A percentile compares a stretch with the other conserved stretches of the same genome.
phyloP scores from a whole-genome alignment of 208 protist species.

The Trypanosoma grayi region DNA sequence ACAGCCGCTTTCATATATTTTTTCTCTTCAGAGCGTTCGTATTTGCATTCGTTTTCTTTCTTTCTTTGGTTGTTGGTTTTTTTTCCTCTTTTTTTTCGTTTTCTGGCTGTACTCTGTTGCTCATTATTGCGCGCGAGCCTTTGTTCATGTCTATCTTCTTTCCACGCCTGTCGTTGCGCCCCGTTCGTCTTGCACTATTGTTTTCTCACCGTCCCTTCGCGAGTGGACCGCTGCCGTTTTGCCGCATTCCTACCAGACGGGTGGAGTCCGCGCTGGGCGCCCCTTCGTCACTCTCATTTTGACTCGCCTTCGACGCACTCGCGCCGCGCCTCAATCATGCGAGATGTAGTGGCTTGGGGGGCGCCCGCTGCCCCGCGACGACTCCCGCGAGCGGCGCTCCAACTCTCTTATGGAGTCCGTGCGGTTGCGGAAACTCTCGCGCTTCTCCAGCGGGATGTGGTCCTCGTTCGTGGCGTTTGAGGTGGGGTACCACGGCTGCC shows the following conservation, averaged over 20 bases:
- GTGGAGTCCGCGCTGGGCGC: too few species aligned
- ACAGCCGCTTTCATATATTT: too few species aligned
- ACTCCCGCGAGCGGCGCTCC: constrained; percentile 46
- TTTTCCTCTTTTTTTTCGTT: constrained; percentile 9
- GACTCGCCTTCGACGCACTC: neutral
- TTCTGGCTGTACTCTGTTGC: too few species aligned
- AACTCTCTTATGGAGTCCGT: constrained; percentile 66
- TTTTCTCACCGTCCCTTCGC: too few species aligned
- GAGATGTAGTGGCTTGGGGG: neutral
- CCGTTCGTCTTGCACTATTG: too few species aligned
- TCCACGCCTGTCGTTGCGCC: too few species aligned
- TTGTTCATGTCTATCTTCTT: too few species aligned
- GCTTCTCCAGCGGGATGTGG: constrained; percentile 76
- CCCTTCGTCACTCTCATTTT: neutral
- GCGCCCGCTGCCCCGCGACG: constrained; percentile 32
- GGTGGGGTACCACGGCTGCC: constrained; percentile 70
- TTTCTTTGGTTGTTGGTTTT: neutral
- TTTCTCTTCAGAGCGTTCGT: too few species aligned
- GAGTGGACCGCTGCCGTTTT: too few species aligned
- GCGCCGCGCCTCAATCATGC: neutral
- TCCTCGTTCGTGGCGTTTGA: constrained; percentile 38
- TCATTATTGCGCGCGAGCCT: too few species aligned
- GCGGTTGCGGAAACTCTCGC: constrained; percentile 48
- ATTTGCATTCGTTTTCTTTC: neutral
- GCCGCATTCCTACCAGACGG: too few species aligned